phyloP scores from a whole-genome alignment of 345 rosid genomes.

The Eucalyptus pumila region DNA sequence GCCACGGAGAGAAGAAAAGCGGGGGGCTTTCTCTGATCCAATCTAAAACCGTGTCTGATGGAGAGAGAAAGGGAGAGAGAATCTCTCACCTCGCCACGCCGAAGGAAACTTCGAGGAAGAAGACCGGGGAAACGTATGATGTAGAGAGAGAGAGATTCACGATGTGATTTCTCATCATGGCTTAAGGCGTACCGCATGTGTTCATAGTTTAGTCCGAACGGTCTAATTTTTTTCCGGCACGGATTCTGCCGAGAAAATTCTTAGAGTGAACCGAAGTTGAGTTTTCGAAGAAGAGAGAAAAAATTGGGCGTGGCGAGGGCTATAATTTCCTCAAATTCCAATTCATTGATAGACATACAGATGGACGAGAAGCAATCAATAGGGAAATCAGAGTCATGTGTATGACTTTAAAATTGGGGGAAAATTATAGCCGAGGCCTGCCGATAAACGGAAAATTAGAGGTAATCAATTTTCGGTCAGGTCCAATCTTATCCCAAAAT shows the following conservation, averaged over 20 bases:
- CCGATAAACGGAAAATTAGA: neutral
- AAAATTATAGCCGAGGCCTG: fast-evolving
- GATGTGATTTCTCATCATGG: neutral
- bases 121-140: neutral
- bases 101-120: neutral
- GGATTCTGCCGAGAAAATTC: neutral
- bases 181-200: neutral
- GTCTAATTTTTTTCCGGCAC: neutral
- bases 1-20: neutral
- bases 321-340: neutral
- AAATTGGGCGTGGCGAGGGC: neutral
- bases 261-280: neutral
- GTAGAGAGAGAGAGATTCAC: neutral
- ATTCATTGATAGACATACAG: fast-evolving
- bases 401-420: neutral
- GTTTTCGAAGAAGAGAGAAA: neutral
- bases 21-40: neutral
- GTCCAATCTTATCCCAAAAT: too few relatives aligned
- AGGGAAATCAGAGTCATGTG: neutral
- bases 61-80: neutral
- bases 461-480: fast-evolving
- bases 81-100: neutral
- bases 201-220: neutral
- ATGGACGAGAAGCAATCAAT: neutral
- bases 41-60: neutral